Conservation (phyloP, 306 rosid genomes). For the Quercus aquifolioides region DNA sequence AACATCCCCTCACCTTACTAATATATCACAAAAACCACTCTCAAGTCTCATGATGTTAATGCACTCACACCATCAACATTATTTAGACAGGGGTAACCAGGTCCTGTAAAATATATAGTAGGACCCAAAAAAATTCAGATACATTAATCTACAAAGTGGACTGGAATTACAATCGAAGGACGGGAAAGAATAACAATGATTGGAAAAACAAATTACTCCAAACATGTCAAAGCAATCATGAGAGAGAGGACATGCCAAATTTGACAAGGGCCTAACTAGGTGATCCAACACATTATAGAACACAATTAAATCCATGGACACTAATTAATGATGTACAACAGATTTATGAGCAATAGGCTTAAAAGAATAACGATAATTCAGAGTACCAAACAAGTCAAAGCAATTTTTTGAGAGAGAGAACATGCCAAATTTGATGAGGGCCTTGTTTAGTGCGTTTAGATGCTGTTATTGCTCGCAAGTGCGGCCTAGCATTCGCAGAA, state of each 20-base stretch:
- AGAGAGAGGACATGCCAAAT: constrained; percentile 54
- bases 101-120: neutral
- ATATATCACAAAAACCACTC: neutral
- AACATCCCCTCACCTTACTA: neutral
- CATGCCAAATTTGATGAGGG: constrained; percentile 85
- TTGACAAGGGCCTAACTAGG: constrained; percentile 47
- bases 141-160: neutral
- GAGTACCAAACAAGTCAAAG: constrained; percentile 11
- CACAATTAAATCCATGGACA: neutral
- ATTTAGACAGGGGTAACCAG: neutral
- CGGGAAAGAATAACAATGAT: neutral
- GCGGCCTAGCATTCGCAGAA: constrained; percentile 77
- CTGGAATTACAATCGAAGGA: constrained; percentile 6
- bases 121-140: neutral
- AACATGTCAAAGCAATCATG: constrained; percentile 7
- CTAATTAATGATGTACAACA: neutral
- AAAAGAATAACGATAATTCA: neutral
- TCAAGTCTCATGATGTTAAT: neutral
- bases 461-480: constrained; percentile 93
- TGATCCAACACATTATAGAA: neutral
- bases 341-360: neutral
- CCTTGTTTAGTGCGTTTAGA: constrained; percentile 80
- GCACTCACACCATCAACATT: neutral
- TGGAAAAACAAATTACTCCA: constrained; percentile 1
- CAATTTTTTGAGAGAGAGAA: constrained; percentile 17